Evolutionary conservation across 768 basidiomycete genomes (phyloP).

Genomic region (Lactarius akahatsu): DNA sequence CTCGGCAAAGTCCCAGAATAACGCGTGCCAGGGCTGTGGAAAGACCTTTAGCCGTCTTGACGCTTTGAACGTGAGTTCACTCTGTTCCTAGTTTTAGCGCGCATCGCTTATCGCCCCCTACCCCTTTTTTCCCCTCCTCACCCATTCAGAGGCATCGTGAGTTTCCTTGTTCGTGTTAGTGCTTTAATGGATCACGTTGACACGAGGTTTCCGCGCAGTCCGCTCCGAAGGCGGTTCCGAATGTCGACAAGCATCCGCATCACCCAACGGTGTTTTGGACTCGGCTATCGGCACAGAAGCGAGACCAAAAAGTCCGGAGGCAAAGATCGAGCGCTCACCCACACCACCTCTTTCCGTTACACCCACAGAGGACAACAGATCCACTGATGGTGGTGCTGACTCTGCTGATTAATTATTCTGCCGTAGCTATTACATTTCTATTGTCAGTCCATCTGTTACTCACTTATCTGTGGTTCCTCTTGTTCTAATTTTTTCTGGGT

Average conservation of each 20-base stretch:
- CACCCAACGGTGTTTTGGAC: constrained; percentile 17
- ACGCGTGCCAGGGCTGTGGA: constrained; percentile 88
- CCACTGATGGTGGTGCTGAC: constrained; percentile 23
- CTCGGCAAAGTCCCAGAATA: constrained; percentile 75
- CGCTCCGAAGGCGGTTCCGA: constrained; percentile 84
- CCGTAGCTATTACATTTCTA: constrained; percentile 26
- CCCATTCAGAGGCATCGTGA: constrained; percentile 67
- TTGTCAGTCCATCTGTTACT: constrained; percentile 20
- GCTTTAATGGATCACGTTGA: constrained; percentile 22
- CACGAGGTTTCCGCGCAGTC: constrained; percentile 46
- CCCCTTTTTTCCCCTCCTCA: constrained; percentile 4
- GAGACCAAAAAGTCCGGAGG: constrained; percentile 18
- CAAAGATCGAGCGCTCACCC: constrained; percentile 26
- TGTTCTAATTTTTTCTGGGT: constrained; percentile 17
- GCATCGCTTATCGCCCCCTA: constrained; percentile 30
- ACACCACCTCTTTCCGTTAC: constrained; percentile 24
- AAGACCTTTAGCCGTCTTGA: constrained; percentile 94
- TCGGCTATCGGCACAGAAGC: constrained; percentile 9
- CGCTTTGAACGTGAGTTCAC: constrained; percentile 81
- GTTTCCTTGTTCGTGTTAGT: constrained; percentile 34
- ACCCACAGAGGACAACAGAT: constrained; percentile 24
- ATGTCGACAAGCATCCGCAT: constrained; percentile 47
- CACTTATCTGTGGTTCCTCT: constrained; percentile 23
- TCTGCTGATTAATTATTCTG: constrained; percentile 23
- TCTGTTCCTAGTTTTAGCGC: constrained; percentile 28